Evolutionary conservation across 2,329 filamentous ascomycete genomes (phyloP), one percentile per base, ranked within the genome.

Genomic region (Ophiosphaerella narmari): DNA sequence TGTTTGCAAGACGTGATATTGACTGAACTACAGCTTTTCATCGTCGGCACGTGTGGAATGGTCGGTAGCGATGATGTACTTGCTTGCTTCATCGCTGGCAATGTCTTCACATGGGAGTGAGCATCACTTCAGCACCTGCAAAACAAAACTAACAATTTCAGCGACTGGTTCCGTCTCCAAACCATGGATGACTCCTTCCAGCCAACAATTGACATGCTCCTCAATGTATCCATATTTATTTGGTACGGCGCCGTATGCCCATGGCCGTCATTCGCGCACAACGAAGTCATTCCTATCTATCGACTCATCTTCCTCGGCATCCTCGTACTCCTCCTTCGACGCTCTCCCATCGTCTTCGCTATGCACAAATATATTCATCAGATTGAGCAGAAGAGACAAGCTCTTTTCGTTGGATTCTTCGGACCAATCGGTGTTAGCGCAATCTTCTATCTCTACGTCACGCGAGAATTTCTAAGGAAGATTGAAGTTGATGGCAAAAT

Each of bases 381-480:
- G 68, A 91, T 96, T 35, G 83, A 91, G 49, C 80, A 88, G 35
- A 72, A 82, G 26, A 82, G 83, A 4, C 91, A 96, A 59, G 91
- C 91, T 1, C 74, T 89, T 0, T 96, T 96, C 65, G 89, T 94
- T 7, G 92, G 92, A 0, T 96, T 96, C 77, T 97, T 97, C 58
- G 92, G 92, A 0, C 92, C 92, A 0, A 92, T 97, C 48, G 91
- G 93, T 2, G 91, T 96, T 1, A 90, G 89, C n/a, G 92, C 91
- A 1, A 83, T 96, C 18, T 97, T 96, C 70, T 96, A 97, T 68
- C 80, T 97, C 5, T 95, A 91, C 65, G 79, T 96, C 54, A 87
- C 83, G 35, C 72, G 89, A 1, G 89, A 96, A 18, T 96, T 92
- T 54, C 77, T 97, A 2, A 67, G 71, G 7, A 66, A 76, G 4